Conservation (phyloP, 495 filamentous ascomycete genomes). For the Endocarpon pusillum region DNA sequence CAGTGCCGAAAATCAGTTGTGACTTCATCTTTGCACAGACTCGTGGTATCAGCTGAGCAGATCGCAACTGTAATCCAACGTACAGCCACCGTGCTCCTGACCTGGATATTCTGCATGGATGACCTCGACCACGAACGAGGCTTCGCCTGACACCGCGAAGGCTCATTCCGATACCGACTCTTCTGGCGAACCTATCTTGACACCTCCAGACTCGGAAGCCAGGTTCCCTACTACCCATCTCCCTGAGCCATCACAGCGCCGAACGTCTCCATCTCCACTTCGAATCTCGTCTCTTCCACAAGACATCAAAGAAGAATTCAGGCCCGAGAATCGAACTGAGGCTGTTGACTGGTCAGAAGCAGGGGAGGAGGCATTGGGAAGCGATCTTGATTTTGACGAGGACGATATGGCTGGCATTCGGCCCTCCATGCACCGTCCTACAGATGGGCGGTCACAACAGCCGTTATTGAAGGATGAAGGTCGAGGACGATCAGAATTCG, state of each 20-base stretch:
- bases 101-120: slow-evolving; percentile 12
- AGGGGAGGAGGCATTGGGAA: background rate
- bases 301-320: slow-evolving; percentile 2
- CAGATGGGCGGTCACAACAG: slow-evolving; percentile 33
- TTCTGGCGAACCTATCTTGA: slow-evolving; percentile 8
- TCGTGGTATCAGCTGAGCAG: slow-evolving; percentile 15
- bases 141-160: slow-evolving; percentile 8
- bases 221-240: slow-evolving; percentile 3
- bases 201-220: slow-evolving; percentile 10
- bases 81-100: slow-evolving; percentile 15
- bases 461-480: slow-evolving; percentile 40
- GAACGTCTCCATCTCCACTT: slow-evolving; percentile 9
- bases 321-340: background rate
- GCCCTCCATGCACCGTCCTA: slow-evolving; percentile 29
- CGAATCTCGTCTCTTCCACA: slow-evolving; percentile 1
- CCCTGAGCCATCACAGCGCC: slow-evolving; percentile 8
- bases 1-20: too few relatives aligned
- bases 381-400: too few relatives aligned
- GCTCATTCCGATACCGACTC: slow-evolving; percentile 9
- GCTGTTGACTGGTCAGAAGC: background rate
- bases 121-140: slow-evolving; percentile 8
- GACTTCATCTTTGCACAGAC: too few relatives aligned
- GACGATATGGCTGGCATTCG: slow-evolving; percentile 29
- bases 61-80: slow-evolving; percentile 24
- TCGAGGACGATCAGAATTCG: slow-evolving; percentile 25